phyloP scores from a whole-genome alignment of 495 filamentous ascomycete genomes.

The Tuber aestivum region DNA sequence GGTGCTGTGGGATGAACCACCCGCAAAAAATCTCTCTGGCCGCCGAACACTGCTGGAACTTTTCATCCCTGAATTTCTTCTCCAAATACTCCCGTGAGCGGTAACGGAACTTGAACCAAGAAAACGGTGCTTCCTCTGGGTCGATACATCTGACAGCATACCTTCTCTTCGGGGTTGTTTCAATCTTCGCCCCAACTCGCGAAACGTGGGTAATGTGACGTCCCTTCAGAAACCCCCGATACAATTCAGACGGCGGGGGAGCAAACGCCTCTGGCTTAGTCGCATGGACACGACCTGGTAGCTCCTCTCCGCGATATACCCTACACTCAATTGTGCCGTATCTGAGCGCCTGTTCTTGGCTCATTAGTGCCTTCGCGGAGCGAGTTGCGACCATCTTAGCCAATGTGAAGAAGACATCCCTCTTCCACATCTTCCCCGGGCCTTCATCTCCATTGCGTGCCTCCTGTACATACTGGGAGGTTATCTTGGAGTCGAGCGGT shows the following conservation, averaged over 20 bases:
- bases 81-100: slow-evolving; percentile 18
- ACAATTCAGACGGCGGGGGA: slow-evolving; percentile 4
- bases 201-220: slow-evolving; percentile 21
- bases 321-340: slow-evolving; percentile 39
- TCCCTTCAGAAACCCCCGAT: slow-evolving; percentile 6
- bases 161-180: slow-evolving; percentile 14
- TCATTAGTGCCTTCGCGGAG: not conserved
- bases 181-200: slow-evolving; percentile 28
- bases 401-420: slow-evolving; percentile 36
- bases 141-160: slow-evolving; percentile 33
- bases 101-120: slow-evolving; percentile 35
- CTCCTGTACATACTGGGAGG: slow-evolving; percentile 28
- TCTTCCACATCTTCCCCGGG: slow-evolving; percentile 17
- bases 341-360: not conserved
- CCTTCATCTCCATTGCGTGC: not conserved
- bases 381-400: slow-evolving; percentile 10
- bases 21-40: not conserved
- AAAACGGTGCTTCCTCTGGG: slow-evolving; percentile 28
- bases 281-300: slow-evolving; percentile 17
- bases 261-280: slow-evolving; percentile 19
- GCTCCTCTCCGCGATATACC: slow-evolving; percentile 28
- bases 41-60: not conserved
- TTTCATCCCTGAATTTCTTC: slow-evolving; percentile 15
- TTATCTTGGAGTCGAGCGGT: slow-evolving; percentile 33
- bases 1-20: not conserved